A percentile compares a stretch with the other conserved stretches of the same genome.
Conservation (phyloP, 164 flowering plant species). For the Kalanchoe fedtschenkoi region DNA sequence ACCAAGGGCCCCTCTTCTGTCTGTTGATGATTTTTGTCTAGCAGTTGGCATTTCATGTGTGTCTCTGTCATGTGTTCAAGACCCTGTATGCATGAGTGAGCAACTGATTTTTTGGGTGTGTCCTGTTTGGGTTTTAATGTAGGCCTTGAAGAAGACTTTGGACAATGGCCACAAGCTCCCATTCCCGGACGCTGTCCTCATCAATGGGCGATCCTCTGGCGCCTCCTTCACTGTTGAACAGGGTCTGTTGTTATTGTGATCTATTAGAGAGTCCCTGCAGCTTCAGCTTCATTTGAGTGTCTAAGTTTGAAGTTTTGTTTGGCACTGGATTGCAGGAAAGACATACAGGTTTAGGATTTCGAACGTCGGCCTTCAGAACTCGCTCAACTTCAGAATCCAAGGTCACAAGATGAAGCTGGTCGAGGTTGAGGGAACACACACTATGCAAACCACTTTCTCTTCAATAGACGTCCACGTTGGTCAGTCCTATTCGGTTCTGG, state of each 20-base stretch:
- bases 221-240: constrained; percentile 44
- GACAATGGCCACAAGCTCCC: constrained; percentile 57
- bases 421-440: constrained; percentile 69
- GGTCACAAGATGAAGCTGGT: constrained; percentile 52
- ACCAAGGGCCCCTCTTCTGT: too few relatives aligned
- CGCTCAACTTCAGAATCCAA: constrained; percentile 57
- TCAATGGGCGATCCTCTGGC: constrained; percentile 74
- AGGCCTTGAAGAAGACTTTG: constrained; percentile 44
- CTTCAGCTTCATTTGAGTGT: not conserved
- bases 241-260: constrained; percentile 28
- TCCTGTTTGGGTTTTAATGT: not conserved
- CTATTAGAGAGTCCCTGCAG: not conserved
- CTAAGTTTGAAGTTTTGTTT: not conserved
- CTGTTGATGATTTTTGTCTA: too few relatives aligned
- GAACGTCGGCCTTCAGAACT: constrained; percentile 33
- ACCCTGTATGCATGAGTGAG: not conserved
- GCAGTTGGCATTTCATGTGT: not conserved
- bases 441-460: constrained; percentile 31
- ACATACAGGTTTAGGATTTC: constrained; percentile 53
- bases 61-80: too few relatives aligned
- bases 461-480: constrained; percentile 61
- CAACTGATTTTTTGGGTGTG: not conserved
- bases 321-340: constrained; percentile 26
- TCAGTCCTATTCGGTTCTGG: constrained; percentile 61
- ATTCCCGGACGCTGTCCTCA: constrained; percentile 64